Percentiles rank a stretch among this genome's conserved stretches.
Evolutionary conservation across 148 eudicot genomes (phyloP).

Genomic region (Talinum fruticosum): DNA sequence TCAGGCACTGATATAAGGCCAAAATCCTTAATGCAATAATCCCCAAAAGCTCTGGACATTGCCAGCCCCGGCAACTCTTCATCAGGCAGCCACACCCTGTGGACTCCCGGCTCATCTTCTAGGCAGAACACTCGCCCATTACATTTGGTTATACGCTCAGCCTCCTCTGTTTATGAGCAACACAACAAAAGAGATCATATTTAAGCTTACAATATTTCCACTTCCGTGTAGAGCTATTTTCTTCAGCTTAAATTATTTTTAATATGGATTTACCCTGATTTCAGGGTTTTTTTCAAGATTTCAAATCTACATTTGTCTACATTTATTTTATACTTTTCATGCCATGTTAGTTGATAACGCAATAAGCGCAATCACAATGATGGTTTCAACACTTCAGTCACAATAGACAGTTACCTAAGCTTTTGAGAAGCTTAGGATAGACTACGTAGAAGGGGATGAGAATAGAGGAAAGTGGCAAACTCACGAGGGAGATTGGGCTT

Average conservation of each 20-base stretch:
- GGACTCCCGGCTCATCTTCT: constrained; percentile 84
- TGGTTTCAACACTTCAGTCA: not conserved
- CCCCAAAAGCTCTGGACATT: constrained; percentile 97
- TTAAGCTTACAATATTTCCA: not conserved
- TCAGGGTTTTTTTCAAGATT: too few relatives aligned
- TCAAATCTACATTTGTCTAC: too few relatives aligned
- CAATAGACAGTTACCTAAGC: not conserved
- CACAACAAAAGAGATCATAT: constrained; percentile 7
- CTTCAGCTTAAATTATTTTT: not conserved
- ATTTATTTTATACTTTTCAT: too few relatives aligned
- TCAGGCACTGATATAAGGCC: constrained; percentile 92
- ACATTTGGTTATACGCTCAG: constrained; percentile 70
- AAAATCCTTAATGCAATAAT: constrained; percentile 74
- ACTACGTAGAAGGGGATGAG: not conserved
- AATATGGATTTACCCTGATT: not conserved
- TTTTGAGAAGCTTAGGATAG: too few relatives aligned
- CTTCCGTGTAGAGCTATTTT: not conserved
- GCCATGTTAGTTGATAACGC: too few relatives aligned
- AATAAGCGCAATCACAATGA: too few relatives aligned
- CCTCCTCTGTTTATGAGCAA: constrained; percentile 58
- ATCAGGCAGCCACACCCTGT: constrained; percentile 78
- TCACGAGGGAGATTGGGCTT: constrained; percentile 91
- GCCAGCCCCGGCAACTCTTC: constrained; percentile 89
- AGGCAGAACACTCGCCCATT: constrained; percentile 81
- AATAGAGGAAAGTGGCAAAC: constrained; percentile 26